A percentile compares a stretch with the other conserved stretches of the same genome.
These are phyloP conservation scores for Pseudogymnoascus sp. DNA, from an alignment of 2,329 filamentous ascomycete genomes.

Conservation along the genomic window DNA sequence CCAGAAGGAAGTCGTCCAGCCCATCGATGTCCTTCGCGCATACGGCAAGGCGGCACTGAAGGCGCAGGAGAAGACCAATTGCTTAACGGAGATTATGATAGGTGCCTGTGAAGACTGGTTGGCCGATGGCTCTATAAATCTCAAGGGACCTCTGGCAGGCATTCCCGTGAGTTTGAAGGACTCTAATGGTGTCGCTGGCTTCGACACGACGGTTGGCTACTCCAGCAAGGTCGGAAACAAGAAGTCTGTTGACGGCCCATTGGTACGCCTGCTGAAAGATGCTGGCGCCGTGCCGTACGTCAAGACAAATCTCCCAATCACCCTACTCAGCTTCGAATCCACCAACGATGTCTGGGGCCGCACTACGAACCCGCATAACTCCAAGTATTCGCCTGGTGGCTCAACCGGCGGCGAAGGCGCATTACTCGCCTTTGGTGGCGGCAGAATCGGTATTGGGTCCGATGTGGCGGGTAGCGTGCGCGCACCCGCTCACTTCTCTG, in stretches of 20 bases:
- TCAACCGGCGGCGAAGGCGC: conserved; percentile 68
- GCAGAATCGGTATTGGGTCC: conserved; percentile 80
- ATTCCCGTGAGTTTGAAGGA: conserved; percentile 84
- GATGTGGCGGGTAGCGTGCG: conserved; percentile 88
- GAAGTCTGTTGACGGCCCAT: conserved; percentile 61
- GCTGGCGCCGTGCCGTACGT: conserved; percentile 85
- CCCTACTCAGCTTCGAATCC: conserved; percentile 36
- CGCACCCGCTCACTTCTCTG: conserved; percentile 79
- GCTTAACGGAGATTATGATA: conserved; percentile 79
- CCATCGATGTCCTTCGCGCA: conserved; percentile 67
- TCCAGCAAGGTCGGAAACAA: conserved; percentile 64
- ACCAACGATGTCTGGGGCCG: conserved; percentile 69
- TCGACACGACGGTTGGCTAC: conserved; percentile 77
- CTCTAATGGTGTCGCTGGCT: conserved; percentile 70
- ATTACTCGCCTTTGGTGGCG: conserved; percentile 68
- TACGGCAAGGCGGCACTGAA: conserved; percentile 82
- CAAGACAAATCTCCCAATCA: conserved; percentile 86
- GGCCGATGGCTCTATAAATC: conserved; percentile 49
- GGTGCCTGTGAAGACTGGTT: conserved; percentile 69
- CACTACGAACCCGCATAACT: conserved; percentile 73
- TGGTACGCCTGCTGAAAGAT: conserved; percentile 72
- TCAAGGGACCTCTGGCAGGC: conserved; percentile 75
- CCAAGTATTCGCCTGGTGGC: conserved; percentile 78
- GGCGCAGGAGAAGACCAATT: conserved; percentile 82
- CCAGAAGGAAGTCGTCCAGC: conserved; percentile 56